Evolutionary conservation across 2,329 filamentous ascomycete species (phyloP), one percentile per base, ranked within the genome.

Genomic region (Trichoderma oligosporum): DNA sequence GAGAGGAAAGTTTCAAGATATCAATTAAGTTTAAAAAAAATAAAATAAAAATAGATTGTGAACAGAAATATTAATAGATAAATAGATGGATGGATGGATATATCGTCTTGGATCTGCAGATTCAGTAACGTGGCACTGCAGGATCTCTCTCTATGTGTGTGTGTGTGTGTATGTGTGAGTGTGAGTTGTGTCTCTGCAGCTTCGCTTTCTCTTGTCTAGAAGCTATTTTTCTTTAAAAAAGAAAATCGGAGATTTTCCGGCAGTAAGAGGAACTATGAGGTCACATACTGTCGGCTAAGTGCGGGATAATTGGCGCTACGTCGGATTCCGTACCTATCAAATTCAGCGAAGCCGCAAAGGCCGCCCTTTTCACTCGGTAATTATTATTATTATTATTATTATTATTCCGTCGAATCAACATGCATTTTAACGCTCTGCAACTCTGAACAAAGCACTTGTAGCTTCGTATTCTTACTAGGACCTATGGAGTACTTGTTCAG

Each of bases 241-340:
- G 27, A 31, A 31, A 5, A 11, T 14, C 41, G 51, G 51, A 55
- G 51, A 46, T 45, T 38, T 46, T 22, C 41, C 51, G 39, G 51
- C 31, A 27, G n/a, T 5, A n/a, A 44, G 22, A 12, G 22, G 22
- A 12, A 16, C 41, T n/a, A 55, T 48, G 44, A 56, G 44, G 33
- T 56, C 53, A 48, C 51, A 9, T 6, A 4, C 11, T 29, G 9
- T 18, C 53, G 53, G 53, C 53, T 56, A 56, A 56, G 48, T 8
- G 1, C 42, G 35, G 53, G 44, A 42, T 56, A 56, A 54, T 25
- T 25, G n/a, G n/a, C n/a, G n/a, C n/a, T n/a, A n/a, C n/a, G n/a
- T n/a, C n/a, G n/a, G n/a, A n/a, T n/a, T n/a, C n/a, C n/a, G n/a
- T n/a, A n/a, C n/a, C n/a, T n/a, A n/a, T n/a, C n/a, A n/a, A n/a